A percentile compares a stretch with the other conserved stretches of the same genome.
Conservation (phyloP, 192 early-diverging fungal species). For the Lobosporangium transversale region DNA sequence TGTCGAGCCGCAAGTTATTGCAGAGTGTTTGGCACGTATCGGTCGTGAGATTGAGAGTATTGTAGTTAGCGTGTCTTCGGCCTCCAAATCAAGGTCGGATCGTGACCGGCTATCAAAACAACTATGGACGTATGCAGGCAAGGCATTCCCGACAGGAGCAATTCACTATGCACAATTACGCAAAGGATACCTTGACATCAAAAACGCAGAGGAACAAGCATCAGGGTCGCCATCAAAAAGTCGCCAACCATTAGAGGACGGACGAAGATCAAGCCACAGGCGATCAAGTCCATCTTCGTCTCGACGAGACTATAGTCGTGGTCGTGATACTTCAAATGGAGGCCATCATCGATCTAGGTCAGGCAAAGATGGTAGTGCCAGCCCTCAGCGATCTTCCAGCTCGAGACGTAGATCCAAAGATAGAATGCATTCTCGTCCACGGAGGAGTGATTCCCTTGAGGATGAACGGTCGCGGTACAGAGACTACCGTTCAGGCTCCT, state of each 20-base stretch:
- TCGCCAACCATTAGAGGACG: slow-evolving; percentile 73
- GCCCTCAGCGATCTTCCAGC: slow-evolving; percentile 24
- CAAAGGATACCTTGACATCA: slow-evolving; percentile 50
- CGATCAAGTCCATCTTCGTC: slow-evolving; percentile 63
- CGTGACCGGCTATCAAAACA: slow-evolving; percentile 60
- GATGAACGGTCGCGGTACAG: slow-evolving; percentile 39
- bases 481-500: slow-evolving; percentile 40
- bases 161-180: slow-evolving; percentile 58
- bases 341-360: slow-evolving; percentile 29
- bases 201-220: slow-evolving; percentile 28
- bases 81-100: slow-evolving; percentile 57
- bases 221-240: slow-evolving; percentile 45
- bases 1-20: slow-evolving; percentile 57
- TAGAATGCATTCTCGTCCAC: slow-evolving; percentile 21
- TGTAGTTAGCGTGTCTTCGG: slow-evolving; percentile 29
- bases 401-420: slow-evolving; percentile 22
- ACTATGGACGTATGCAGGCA: slow-evolving; percentile 65
- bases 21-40: slow-evolving; percentile 62
- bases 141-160: slow-evolving; percentile 61
- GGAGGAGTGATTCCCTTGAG: slow-evolving; percentile 41
- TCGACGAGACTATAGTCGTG: slow-evolving; percentile 67
- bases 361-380: slow-evolving; percentile 21
- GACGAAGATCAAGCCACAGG: slow-evolving; percentile 74
- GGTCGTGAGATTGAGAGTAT: slow-evolving; percentile 64
- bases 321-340: slow-evolving; percentile 51